Evolutionary conservation across 306 rosid species (phyloP).

Genomic region (Mucuna pruriens): DNA sequence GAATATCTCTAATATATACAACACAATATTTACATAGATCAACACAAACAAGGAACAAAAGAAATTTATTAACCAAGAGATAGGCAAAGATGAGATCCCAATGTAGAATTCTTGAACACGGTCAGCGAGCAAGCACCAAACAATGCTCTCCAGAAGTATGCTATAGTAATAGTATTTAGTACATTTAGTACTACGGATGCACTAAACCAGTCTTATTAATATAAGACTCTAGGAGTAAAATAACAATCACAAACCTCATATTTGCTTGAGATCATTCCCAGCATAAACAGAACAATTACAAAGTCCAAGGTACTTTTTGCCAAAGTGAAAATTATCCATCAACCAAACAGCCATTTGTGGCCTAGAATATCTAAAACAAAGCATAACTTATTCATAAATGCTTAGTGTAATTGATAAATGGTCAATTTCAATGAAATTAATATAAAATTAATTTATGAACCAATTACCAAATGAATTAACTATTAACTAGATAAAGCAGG

Average conservation of each 20-base stretch:
- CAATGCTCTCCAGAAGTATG: no score
- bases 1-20: no score
- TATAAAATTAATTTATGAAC: slow-evolving; percentile 8
- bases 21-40: neutral
- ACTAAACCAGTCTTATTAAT: neutral
- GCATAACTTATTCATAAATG: no score
- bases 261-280: neutral
- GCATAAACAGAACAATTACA: neutral
- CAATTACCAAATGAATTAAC: neutral
- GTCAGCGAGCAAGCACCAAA: no score
- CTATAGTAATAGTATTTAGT: neutral
- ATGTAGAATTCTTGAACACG: neutral
- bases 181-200: neutral
- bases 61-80: neutral
- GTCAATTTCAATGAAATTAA: neutral
- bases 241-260: neutral
- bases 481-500: neutral
- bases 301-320: neutral
- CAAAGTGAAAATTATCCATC: neutral
- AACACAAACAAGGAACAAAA: slow-evolving; percentile 5
- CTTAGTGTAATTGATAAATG: neutral
- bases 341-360: neutral
- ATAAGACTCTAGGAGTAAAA: neutral
- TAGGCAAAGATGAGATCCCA: slow-evolving; percentile 1
- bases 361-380: neutral